Evolutionary conservation across 2,329 filamentous ascomycete species (phyloP).

Genomic region (Trichoderma sp.): DNA sequence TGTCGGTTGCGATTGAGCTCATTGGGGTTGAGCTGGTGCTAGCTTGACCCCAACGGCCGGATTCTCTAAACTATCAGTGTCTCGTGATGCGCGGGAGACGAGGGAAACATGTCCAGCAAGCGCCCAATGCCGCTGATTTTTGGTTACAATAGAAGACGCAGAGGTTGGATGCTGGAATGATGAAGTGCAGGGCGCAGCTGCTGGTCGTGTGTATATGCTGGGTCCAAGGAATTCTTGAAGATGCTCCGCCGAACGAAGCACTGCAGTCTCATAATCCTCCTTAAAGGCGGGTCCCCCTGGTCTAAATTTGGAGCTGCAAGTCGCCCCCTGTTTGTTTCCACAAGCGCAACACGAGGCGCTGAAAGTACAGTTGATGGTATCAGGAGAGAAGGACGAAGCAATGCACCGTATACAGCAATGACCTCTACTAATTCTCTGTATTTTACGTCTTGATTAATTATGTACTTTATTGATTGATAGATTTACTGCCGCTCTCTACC

Average conservation of each 20-base stretch:
- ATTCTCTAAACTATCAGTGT: constrained; percentile 10
- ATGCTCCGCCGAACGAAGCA: neutral
- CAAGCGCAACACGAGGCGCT: neutral
- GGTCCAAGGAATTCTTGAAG: neutral
- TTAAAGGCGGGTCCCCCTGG: constrained; percentile 14
- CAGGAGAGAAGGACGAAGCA: neutral
- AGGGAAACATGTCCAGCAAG: constrained; percentile 10
- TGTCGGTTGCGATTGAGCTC: constrained; percentile 19
- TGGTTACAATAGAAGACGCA: neutral
- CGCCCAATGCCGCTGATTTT: neutral
- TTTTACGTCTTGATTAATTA: neutral
- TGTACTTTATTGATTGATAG: neutral
- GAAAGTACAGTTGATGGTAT: neutral
- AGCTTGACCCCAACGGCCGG: constrained; percentile 11
- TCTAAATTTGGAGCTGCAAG: constrained; percentile 19
- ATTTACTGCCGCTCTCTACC: neutral
- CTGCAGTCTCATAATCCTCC: constrained; percentile 11
- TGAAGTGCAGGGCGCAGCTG: neutral
- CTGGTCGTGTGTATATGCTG: neutral
- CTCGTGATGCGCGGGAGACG: constrained; percentile 2
- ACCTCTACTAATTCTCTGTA: too few species aligned
- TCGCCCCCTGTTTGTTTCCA: constrained; percentile 2
- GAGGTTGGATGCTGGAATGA: neutral
- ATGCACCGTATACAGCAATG: neutral
- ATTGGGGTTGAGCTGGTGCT: constrained; percentile 15